A percentile compares a stretch with the other conserved stretches of the same genome.
Conservation (phyloP, 1,139 yeast genomes). For the Suhomyces taliae region DNA sequence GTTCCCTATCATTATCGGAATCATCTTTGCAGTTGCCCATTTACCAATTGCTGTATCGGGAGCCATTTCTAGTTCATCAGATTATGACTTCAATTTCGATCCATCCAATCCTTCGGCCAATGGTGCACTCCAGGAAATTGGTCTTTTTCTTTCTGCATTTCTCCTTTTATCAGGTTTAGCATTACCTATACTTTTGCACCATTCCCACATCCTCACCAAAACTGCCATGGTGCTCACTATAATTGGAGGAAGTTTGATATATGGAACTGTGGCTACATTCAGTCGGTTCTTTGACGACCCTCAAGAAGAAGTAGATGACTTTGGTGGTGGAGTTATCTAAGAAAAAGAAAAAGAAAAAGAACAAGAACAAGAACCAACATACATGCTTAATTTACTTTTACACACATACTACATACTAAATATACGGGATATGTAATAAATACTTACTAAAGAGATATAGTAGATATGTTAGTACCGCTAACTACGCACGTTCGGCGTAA, state of each 20-base stretch:
- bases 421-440: no score
- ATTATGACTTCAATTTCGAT: conserved; percentile 49
- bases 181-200: conserved; percentile 65
- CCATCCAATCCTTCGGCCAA: conserved; percentile 33
- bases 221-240: conserved; percentile 65
- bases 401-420: no score
- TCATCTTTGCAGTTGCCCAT: conserved; percentile 60
- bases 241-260: conserved; percentile 68
- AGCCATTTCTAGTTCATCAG: conserved; percentile 33
- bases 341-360: no score
- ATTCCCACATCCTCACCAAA: conserved; percentile 56
- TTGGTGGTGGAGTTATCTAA: conserved; percentile 33
- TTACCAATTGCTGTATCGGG: conserved; percentile 56
- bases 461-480: no score
- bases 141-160: conserved; percentile 68
- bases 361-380: no score
- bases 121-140: conserved; percentile 51
- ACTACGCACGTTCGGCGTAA: no score
- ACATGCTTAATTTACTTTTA: no score
- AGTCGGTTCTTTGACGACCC: conserved; percentile 66
- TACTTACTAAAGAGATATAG: no score
- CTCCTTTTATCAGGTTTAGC: conserved; percentile 66
- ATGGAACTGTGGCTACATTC: conserved; percentile 72
- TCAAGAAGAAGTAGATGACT: conserved; percentile 43
- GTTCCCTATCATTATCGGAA: conserved; percentile 67